Evolutionary conservation across 2,329 filamentous ascomycete species (phyloP), one percentile per base, ranked within the genome.

Genomic region (Fusarium graminum): DNA sequence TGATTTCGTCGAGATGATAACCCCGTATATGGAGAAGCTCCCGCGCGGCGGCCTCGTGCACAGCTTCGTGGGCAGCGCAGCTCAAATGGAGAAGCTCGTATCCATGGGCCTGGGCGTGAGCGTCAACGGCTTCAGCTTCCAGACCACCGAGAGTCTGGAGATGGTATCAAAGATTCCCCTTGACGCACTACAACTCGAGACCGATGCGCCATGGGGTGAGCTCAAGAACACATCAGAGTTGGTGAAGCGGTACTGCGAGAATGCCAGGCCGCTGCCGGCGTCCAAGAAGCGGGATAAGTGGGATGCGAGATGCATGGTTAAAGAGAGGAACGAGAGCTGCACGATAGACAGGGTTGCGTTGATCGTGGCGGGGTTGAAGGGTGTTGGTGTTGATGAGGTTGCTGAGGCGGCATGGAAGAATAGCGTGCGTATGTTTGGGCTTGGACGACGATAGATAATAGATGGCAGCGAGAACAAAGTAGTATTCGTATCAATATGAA

Each of bases 221-320:
- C 42, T 74, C 25, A 74, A 74, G 51, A 51, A 63, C 2, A 63
- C 65, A 13, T 66, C 68, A 3, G 72, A 74, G 13, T 53, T 74
- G 0, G 76, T 77, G 16, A 83, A 78, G 63, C 72, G 70, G 13
- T 85, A 81, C 55, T 67, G 83, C n/a, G 63, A 46, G 14, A 75
- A 79, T 41, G 79, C 78, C 12, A 71, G 71, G 8, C 68, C 76
- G 7, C 54, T 82, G 43, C 79, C 80, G 6, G 63, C 71, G 16
- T 78, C 76, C 10, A 82, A 82, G 75, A 85, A 85, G 74, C 80
- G 77, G 62, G 81, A 84, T 42, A 84, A 82, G 65, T 86, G 82
- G 63, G 76, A 80, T 45, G 34, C 63, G 9, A 78, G 77, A 0
- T 74, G 74, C 30, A 83, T 85, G 81, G 77, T 85, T 3, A 86